These are phyloP conservation scores for Aspergillus quadrilineatus DNA, from an alignment of 2,329 filamentous ascomycete species.

Conservation along the genomic window DNA sequence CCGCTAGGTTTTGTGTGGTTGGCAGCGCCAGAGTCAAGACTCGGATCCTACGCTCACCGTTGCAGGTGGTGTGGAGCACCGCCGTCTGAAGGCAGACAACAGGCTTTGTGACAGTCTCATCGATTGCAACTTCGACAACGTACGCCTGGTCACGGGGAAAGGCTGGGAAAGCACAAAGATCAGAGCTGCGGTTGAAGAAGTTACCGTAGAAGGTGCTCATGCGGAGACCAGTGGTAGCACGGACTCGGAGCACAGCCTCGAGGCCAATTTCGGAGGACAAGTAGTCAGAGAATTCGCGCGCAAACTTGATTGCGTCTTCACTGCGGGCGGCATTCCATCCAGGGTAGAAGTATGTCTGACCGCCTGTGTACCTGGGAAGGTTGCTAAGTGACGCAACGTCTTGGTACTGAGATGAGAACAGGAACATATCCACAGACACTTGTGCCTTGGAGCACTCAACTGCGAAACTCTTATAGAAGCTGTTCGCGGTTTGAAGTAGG, in stretches of 20 bases:
- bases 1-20: conserved; percentile 84
- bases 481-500: conserved; percentile 86
- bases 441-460: conserved; percentile 99
- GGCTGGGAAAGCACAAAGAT: conserved; percentile 95
- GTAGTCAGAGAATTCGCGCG: conserved; percentile 93
- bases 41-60: conserved; percentile 90
- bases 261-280: conserved; percentile 94
- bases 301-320: conserved; percentile 97
- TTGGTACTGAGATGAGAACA: conserved; percentile 94
- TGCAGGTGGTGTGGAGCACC: conserved; percentile 95
- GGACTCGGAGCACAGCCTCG: conserved; percentile 91
- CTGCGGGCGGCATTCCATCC: conserved; percentile 92
- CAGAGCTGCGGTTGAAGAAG: conserved; percentile 97
- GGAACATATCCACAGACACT: conserved; percentile 97
- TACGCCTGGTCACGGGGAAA: conserved; percentile 97
- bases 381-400: conserved; percentile 96
- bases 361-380: conserved; percentile 90
- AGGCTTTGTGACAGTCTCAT: conserved; percentile 88
- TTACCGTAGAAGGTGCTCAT: conserved; percentile 99
- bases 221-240: conserved; percentile 87
- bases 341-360: conserved; percentile 97
- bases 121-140: conserved; percentile 96
- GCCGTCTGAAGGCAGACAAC: conserved; percentile 91
- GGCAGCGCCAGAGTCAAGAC: conserved; percentile 91
- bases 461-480: conserved; percentile 98